phyloP scores from a whole-genome alignment of 2,329 filamentous ascomycete genomes.

The Exophiala lecanii-corni region DNA sequence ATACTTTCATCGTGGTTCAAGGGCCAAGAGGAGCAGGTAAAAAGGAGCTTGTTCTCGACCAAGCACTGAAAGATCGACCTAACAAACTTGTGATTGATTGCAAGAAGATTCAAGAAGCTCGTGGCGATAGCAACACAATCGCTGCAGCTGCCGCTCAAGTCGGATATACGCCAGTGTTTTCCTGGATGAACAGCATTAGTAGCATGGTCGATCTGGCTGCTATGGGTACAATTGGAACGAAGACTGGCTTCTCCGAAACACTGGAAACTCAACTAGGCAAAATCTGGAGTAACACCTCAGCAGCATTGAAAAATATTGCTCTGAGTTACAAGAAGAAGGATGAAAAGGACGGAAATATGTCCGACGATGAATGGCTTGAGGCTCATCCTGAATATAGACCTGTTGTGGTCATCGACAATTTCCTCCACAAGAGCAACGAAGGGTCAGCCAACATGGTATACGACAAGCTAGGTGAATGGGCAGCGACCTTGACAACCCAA shows the following conservation, averaged over 20 bases:
- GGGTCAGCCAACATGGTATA: slow-evolving; percentile 58
- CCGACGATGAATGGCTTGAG: slow-evolving; percentile 83
- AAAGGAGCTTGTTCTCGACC: slow-evolving; percentile 78
- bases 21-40: slow-evolving; percentile 90
- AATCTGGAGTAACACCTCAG: slow-evolving; percentile 78
- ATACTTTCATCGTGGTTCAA: slow-evolving; percentile 91
- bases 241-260: slow-evolving; percentile 90
- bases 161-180: slow-evolving; percentile 89
- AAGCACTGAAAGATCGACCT: slow-evolving; percentile 66
- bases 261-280: slow-evolving; percentile 84
- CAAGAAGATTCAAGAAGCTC: slow-evolving; percentile 85
- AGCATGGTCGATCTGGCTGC: slow-evolving; percentile 89
- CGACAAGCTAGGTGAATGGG: slow-evolving; percentile 84
- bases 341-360: slow-evolving; percentile 67
- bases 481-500: slow-evolving; percentile 74
- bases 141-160: slow-evolving; percentile 74
- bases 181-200: slow-evolving; percentile 92
- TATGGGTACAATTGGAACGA: slow-evolving; percentile 88
- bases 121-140: slow-evolving; percentile 82
- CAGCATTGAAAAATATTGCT: slow-evolving; percentile 72
- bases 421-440: slow-evolving; percentile 72
- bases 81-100: slow-evolving; percentile 86
- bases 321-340: slow-evolving; percentile 64
- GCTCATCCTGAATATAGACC: slow-evolving; percentile 78
- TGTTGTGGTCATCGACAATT: slow-evolving; percentile 88